Evolutionary conservation across 306 rosid species (phyloP).

Genomic region (Vigna angularis): DNA sequence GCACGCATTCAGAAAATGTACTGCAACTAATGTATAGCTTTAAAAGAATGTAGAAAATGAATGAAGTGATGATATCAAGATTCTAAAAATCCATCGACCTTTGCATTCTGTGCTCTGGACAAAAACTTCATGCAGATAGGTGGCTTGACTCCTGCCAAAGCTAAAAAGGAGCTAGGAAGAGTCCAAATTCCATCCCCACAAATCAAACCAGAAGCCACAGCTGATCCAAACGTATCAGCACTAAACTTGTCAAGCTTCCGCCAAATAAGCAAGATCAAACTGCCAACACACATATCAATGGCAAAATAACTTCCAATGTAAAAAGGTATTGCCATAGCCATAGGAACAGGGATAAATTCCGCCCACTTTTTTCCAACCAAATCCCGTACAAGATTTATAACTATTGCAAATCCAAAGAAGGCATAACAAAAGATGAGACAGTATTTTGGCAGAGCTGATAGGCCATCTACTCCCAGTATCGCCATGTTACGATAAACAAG

Average conservation of each 20-base stretch:
- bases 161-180: constrained; percentile 59
- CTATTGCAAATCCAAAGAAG: constrained; percentile 48
- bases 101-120: constrained; percentile 45
- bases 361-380: constrained; percentile 41
- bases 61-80: constrained; percentile 23
- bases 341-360: constrained; percentile 56
- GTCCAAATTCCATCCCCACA: constrained; percentile 71
- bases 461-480: constrained; percentile 56
- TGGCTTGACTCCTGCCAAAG: constrained; percentile 53
- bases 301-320: constrained; percentile 56
- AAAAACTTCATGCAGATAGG: constrained; percentile 66
- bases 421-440: constrained; percentile 50
- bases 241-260: constrained; percentile 43
- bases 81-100: constrained; percentile 49
- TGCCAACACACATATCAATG: constrained; percentile 62
- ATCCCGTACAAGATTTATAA: constrained; percentile 49
- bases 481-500: constrained; percentile 56
- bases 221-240: constrained; percentile 54
- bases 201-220: constrained; percentile 65
- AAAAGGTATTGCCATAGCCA: constrained; percentile 70
- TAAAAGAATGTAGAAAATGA: background rate
- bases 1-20: background rate
- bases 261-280: constrained; percentile 59
- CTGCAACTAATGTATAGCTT: background rate
- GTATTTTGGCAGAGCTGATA: constrained; percentile 52